These are phyloP conservation scores for Saitozyma podzolica DNA, from an alignment of 768 basidiomycete genomes.

Conservation along the genomic window DNA sequence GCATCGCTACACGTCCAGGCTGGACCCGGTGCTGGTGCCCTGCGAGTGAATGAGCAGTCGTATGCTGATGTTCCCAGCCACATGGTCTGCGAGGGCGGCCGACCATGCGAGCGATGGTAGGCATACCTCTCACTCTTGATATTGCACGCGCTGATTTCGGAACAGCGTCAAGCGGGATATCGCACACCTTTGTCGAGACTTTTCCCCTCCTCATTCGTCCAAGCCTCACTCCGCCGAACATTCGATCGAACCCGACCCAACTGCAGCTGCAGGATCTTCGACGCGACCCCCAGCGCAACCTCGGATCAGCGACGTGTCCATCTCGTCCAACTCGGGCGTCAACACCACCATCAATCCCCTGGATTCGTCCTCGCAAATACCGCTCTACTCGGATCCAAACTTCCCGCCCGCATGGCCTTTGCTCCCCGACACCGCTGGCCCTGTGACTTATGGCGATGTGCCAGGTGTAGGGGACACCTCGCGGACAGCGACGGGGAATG, in stretches of 20 bases:
- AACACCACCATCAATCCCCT: constrained; percentile 8
- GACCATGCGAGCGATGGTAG: constrained; percentile 88
- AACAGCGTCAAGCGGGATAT: constrained; percentile 92
- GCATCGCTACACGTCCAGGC: too few relatives aligned
- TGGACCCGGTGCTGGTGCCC: not conserved
- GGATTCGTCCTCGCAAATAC: constrained; percentile 2
- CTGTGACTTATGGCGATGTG: constrained; percentile 16
- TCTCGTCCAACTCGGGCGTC: constrained; percentile 1
- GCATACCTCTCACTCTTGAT: constrained; percentile 10
- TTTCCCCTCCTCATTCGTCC: constrained; percentile 51
- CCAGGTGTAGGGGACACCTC: not conserved
- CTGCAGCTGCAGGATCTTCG: not conserved
- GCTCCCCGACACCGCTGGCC: constrained; percentile 27
- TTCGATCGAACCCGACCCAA: constrained; percentile 4
- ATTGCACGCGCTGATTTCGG: constrained; percentile 9
- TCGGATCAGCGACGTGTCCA: not conserved
- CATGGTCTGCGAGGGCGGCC: constrained; percentile 52
- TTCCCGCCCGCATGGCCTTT: constrained; percentile 48
- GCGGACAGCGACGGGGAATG: not conserved
- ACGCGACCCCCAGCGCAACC: constrained; percentile 1
- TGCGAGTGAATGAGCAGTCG: not conserved
- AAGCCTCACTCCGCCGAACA: constrained; percentile 12
- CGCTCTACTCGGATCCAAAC: constrained; percentile 37
- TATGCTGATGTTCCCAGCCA: constrained; percentile 34
- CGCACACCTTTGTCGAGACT: constrained; percentile 89